A percentile compares a stretch with the other conserved stretches of the same genome.
phyloP scores from a whole-genome alignment of 495 filamentous ascomycete species.

The Baudoinia panamericana region DNA sequence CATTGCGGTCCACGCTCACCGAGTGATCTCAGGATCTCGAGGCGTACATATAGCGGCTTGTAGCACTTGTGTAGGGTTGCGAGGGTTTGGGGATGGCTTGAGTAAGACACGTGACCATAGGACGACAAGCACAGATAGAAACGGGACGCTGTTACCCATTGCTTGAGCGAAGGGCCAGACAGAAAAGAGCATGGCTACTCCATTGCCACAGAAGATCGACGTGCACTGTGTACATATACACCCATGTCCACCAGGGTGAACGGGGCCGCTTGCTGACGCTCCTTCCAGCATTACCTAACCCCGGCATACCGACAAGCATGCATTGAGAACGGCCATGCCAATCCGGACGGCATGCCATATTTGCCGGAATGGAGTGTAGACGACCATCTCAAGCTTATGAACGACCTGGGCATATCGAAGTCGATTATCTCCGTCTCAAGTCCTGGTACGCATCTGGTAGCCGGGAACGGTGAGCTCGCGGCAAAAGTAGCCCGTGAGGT shows the following conservation, averaged over 20 bases:
- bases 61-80: too few relatives aligned
- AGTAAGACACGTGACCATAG: too few relatives aligned
- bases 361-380: conserved; percentile 31
- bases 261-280: not conserved
- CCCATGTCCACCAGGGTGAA: not conserved
- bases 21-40: too few relatives aligned
- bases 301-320: conserved; percentile 17
- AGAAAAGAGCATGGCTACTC: conserved; percentile 5
- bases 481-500: conserved; percentile 24
- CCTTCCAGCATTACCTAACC: conserved; percentile 1
- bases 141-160: too few relatives aligned
- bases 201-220: conserved; percentile 18
- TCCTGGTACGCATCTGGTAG: conserved; percentile 36
- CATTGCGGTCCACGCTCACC: too few relatives aligned
- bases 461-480: conserved; percentile 27
- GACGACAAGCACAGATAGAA: too few relatives aligned
- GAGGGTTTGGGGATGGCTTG: too few relatives aligned
- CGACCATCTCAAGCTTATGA: conserved; percentile 38
- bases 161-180: too few relatives aligned
- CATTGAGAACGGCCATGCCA: conserved; percentile 13
- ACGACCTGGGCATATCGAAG: conserved; percentile 32
- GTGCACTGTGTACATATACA: conserved; percentile 16
- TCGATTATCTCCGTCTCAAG: conserved; percentile 41
- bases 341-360: conserved; percentile 21
- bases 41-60: too few relatives aligned